A percentile compares a stretch with the other conserved stretches of the same genome.
phyloP scores from a whole-genome alignment of 345 rosid genomes.

The Euphorbia lathyris region DNA sequence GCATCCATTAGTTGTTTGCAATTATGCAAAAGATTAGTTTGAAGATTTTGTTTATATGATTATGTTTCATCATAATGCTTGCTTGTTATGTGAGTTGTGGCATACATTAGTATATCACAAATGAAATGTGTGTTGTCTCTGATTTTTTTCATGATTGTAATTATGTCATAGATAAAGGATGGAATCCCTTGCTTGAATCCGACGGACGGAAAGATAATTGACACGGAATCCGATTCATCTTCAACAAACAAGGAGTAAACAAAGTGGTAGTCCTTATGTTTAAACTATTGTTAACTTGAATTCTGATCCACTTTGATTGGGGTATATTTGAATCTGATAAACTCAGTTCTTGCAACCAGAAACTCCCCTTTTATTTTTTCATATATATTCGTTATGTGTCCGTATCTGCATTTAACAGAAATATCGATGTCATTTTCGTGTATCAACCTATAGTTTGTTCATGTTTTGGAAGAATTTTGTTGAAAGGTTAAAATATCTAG shows the following conservation, averaged over 20 bases:
- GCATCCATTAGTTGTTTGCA: too few species aligned
- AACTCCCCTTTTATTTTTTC: neutral
- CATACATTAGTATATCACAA: neutral
- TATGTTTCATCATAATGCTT: too few species aligned
- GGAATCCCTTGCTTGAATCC: slow-evolving; percentile 84
- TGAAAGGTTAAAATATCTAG: neutral
- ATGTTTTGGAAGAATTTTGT: neutral
- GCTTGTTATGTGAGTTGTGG: neutral
- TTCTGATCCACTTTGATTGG: neutral
- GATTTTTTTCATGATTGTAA: neutral
- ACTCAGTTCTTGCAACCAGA: neutral
- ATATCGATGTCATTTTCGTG: slow-evolving; percentile 5
- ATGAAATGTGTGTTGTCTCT: neutral
- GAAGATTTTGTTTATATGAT: too few species aligned
- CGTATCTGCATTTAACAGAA: neutral
- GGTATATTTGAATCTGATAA: neutral
- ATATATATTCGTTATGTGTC: neutral
- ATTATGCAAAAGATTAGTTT: too few species aligned
- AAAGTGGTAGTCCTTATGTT: neutral
- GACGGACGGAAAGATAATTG: slow-evolving; percentile 70
- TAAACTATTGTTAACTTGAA: neutral
- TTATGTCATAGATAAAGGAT: slow-evolving; percentile 48
- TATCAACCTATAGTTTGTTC: neutral
- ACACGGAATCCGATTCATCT: slow-evolving; percentile 18
- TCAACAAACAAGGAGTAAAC: slow-evolving; percentile 8